These are phyloP conservation scores for Ustilago curta DNA, from an alignment of 1,284 basidiomycete genomes.

Conservation along the genomic window DNA sequence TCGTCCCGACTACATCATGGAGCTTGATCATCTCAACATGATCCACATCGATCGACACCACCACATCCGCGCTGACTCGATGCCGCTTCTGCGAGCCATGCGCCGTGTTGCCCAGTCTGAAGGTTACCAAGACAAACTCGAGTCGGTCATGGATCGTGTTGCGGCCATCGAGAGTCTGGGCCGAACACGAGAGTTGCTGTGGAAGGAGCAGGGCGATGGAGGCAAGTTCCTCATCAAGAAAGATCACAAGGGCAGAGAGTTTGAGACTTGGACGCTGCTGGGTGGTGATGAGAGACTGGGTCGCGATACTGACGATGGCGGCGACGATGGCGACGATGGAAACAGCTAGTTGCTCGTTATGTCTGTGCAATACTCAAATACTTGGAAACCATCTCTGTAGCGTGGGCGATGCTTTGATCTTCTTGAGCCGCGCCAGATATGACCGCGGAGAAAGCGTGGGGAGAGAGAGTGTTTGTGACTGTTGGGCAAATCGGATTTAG, in stretches of 20 bases:
- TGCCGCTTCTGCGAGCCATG: constrained; percentile 64
- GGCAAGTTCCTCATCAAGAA: constrained; percentile 61
- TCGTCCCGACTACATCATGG: constrained; percentile 59
- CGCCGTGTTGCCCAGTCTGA: constrained; percentile 52
- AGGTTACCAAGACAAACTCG: constrained; percentile 58
- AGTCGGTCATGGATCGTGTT: constrained; percentile 64
- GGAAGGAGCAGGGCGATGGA: constrained; percentile 63
- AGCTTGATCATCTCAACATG: constrained; percentile 60
- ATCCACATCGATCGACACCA: constrained; percentile 64
- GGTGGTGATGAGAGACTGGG: constrained; percentile 64
- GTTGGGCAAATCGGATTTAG: constrained; percentile 8
- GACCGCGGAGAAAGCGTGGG: constrained; percentile 6
- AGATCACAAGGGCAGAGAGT: constrained; percentile 56
- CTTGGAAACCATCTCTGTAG: background rate
- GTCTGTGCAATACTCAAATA: background rate
- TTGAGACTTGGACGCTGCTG: constrained; percentile 60
- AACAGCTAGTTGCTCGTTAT: background rate
- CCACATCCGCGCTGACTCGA: constrained; percentile 61
- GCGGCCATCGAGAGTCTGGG: constrained; percentile 61
- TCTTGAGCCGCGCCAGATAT: background rate
- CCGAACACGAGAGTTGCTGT: constrained; percentile 58
- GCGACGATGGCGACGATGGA: constrained; percentile 19
- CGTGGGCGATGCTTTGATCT: background rate
- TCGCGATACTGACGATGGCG: constrained; percentile 42
- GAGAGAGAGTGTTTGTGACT: background rate